phyloP scores from a whole-genome alignment of 768 basidiomycete species.

The Suillus brevipes region DNA sequence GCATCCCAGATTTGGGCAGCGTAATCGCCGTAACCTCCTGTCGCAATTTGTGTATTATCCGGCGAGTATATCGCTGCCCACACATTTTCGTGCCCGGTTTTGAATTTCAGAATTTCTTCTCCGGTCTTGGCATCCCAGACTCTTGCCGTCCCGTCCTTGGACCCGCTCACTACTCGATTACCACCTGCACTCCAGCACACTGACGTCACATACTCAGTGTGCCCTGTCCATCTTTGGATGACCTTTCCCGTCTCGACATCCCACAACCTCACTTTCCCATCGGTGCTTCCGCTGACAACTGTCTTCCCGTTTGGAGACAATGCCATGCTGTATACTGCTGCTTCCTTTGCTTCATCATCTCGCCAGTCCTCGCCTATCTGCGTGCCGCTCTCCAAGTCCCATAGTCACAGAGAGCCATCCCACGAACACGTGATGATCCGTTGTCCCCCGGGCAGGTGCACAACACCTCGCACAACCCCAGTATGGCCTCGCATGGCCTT shows the following conservation, averaged over 20 bases:
- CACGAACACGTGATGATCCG: background rate
- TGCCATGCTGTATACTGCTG: background rate
- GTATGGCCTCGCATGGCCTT: no score
- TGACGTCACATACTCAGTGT: background rate
- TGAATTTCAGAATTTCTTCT: background rate
- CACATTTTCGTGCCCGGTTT: background rate
- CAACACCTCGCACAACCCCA: background rate
- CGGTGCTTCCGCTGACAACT: background rate
- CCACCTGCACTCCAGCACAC: background rate
- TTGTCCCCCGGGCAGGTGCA: background rate
- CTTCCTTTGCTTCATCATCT: background rate
- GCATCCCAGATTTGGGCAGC: background rate
- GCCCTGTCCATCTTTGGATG: background rate
- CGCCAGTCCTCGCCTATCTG: background rate
- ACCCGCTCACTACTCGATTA: background rate
- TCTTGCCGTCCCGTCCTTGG: background rate
- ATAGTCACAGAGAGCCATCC: background rate
- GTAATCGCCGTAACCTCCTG: background rate
- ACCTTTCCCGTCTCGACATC: background rate
- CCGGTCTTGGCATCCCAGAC: background rate
- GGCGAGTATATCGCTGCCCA: background rate
- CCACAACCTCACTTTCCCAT: background rate
- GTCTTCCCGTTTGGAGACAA: background rate
- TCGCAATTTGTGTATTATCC: background rate
- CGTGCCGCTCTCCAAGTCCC: background rate